A percentile compares a stretch with the other conserved stretches of the same genome.
These are phyloP conservation scores for Globisporangium alternatum DNA, from an alignment of 352 stramenopile genomes.

Conservation along the genomic window DNA sequence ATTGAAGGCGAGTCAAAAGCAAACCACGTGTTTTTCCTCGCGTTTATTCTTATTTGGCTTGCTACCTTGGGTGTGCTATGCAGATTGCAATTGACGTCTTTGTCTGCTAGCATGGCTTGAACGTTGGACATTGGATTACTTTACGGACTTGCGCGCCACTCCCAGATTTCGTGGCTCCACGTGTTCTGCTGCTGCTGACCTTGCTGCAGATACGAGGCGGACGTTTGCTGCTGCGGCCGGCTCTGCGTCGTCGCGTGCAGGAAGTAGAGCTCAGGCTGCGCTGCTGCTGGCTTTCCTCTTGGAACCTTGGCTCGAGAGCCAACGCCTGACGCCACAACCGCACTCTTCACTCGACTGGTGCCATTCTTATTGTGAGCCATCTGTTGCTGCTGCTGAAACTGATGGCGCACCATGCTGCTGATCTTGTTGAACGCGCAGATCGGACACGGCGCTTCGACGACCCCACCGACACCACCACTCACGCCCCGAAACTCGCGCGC, in stretches of 20 bases:
- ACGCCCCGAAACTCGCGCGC: conserved; percentile 59
- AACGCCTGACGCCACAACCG: background rate
- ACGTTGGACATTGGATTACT: background rate
- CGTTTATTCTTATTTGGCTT: background rate
- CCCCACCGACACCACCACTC: background rate
- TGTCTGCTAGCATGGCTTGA: background rate
- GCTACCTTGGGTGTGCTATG: background rate
- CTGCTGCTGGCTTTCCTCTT: background rate
- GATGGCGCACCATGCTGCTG: conserved; percentile 48
- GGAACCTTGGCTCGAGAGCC: background rate
- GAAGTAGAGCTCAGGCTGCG: conserved; percentile 47
- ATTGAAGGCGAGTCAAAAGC: no score
- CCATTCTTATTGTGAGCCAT: background rate
- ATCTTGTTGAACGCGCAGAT: conserved; percentile 85
- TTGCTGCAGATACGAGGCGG: conserved; percentile 5
- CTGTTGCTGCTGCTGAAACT: conserved; percentile 15
- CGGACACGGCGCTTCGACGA: conserved; percentile 71
- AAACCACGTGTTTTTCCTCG: no score
- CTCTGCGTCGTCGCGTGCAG: conserved; percentile 34
- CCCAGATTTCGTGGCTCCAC: conserved; percentile 41
- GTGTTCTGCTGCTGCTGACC: conserved; percentile 2
- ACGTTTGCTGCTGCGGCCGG: conserved; percentile 2
- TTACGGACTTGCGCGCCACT: conserved; percentile 28
- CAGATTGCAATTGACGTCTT: no score
- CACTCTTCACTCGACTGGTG: background rate